These are phyloP conservation scores for Halophytophthora batemanensis DNA, from an alignment of 352 stramenopile genomes.

Conservation along the genomic window DNA sequence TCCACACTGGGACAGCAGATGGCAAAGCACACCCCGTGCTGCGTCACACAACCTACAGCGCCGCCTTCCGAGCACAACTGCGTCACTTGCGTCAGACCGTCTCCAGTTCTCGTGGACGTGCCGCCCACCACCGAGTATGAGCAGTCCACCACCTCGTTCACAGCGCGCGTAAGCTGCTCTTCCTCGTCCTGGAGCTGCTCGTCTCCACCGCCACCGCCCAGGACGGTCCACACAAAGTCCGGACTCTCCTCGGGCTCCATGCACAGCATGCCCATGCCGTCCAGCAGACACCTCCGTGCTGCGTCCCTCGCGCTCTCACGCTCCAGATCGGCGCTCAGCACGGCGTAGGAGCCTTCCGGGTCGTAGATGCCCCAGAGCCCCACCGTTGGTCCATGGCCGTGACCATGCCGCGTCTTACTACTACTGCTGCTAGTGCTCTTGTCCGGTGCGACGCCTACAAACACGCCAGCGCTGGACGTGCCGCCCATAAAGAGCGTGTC, in stretches of 20 bases:
- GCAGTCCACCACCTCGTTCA: conserved; percentile 78
- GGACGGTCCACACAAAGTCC: conserved; percentile 77
- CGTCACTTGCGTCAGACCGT: conserved; percentile 33
- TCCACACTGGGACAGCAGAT: conserved; percentile 81
- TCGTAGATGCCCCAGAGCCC: conserved; percentile 83
- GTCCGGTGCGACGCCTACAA: conserved; percentile 19
- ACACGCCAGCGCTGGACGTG: conserved; percentile 71
- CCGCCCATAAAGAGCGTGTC: conserved; percentile 83
- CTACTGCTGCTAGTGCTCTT: conserved; percentile 17
- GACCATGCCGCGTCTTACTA: conserved; percentile 35
- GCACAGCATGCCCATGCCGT: conserved; percentile 68
- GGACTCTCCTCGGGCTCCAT: conserved; percentile 75
- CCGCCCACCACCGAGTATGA: conserved; percentile 62
- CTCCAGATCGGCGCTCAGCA: conserved; percentile 67
- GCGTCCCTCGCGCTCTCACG: conserved; percentile 60
- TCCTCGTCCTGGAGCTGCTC: conserved; percentile 58
- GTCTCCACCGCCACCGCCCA: conserved; percentile 32
- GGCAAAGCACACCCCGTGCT: conserved; percentile 66
- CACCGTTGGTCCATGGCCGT: conserved; percentile 35
- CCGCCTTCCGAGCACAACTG: conserved; percentile 78
- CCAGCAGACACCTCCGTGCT: conserved; percentile 50
- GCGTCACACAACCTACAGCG: conserved; percentile 58
- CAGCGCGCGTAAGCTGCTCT: conserved; percentile 55
- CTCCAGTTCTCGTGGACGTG: conserved; percentile 28
- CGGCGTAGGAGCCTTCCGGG: conserved; percentile 74